Evolutionary conservation across 148 eudicot species (phyloP), one percentile per base, ranked within the genome.

Genomic region (Nyssa sinensis): DNA sequence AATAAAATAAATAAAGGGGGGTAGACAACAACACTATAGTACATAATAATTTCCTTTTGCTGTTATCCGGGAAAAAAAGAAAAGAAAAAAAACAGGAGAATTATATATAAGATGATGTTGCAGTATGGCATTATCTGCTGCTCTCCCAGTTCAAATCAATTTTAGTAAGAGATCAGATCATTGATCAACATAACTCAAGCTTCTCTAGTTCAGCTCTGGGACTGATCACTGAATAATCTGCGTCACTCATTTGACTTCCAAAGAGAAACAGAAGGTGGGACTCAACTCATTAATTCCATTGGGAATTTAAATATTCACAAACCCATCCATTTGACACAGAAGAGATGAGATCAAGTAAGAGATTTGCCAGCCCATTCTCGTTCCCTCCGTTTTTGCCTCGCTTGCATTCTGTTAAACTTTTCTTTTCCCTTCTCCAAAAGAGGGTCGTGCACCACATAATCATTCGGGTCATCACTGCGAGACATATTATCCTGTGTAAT

Each of bases 281-380:
- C 21, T n/a, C 17, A 29, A 31, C 62, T 69, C 62, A 29, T 30
- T 12, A 30, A 23, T 66, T 10, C 28, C 37, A 4, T 4, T 5
- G 41, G 62, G 62, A n/a, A 3, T 73, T 12, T 6, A 12, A 27
- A 28, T 1, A 59, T 61, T 39, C 25, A 62, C 55, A 4, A 58
- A 66, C 19, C 51, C 21, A 8, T 10, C 1, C 19, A 32, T 64
- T 30, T 31, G 44, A 44, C 24, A n/a, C n/a, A n/a, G n/a, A n/a
- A n/a, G n/a, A 21, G 65, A 47, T 44, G 72, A 59, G 82, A 66
- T 91, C 78, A 94, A 32, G 95, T 90, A 49, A 94, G 96, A 65
- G 98, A 91, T 78, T 79, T 89, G 71, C 98, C 98, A 67, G 98
- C 98, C 97, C 97, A 94, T 85, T 94, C 98, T 39, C 98, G 88